A percentile compares a stretch with the other conserved stretches of the same genome.
These are phyloP conservation scores for Tritrichomonas musculus DNA, from an alignment of 208 protist species.

Conservation along the genomic window DNA sequence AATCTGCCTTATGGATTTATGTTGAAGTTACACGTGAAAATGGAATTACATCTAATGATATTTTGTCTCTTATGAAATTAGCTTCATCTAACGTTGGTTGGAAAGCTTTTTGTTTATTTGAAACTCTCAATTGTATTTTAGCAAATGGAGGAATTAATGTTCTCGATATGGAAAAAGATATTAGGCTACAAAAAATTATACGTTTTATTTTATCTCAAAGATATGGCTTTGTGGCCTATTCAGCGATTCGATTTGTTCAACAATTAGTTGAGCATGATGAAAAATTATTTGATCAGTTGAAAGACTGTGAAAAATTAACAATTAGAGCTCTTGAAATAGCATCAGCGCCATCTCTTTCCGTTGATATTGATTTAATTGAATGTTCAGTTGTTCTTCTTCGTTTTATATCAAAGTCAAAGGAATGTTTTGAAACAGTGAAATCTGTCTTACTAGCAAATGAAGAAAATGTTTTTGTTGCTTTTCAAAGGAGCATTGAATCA, in stretches of 20 bases:
- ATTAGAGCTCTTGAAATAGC: neutral
- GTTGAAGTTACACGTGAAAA: neutral
- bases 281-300: neutral
- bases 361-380: neutral
- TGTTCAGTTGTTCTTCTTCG: neutral
- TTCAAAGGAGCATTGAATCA: neutral
- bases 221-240: neutral
- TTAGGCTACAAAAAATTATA: neutral
- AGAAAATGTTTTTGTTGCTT: conserved; percentile 3
- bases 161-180: neutral
- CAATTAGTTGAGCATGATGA: neutral
- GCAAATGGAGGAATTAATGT: neutral
- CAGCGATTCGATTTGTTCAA: neutral
- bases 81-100: neutral
- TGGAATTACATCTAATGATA: neutral
- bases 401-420: neutral
- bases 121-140: neutral
- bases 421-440: neutral
- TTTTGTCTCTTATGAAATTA: neutral
- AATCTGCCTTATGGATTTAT: neutral
- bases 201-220: neutral
- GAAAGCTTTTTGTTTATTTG: neutral
- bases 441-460: neutral
- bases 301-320: neutral
- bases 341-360: neutral